Evolutionary conservation across 257 asterid genomes (phyloP), one percentile per base, ranked within the genome.

Genomic region (Capsicum baccatum): DNA sequence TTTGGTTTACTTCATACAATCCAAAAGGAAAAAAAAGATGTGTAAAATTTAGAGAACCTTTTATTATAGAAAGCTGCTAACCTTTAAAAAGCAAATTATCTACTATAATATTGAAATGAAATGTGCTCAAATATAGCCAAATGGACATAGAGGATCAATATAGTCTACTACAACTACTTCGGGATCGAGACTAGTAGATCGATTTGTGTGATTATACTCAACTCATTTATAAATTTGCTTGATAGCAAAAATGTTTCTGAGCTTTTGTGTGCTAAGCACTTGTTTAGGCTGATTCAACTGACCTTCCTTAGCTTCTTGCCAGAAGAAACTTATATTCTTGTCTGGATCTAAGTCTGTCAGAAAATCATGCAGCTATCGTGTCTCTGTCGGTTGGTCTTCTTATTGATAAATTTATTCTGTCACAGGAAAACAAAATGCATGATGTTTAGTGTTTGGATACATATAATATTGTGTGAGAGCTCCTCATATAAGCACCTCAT

Each of bases 401-500:
- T 6, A 35, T 64, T 12, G 73, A 66, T 66, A 66, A 66, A 66
- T 66, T 10, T 66, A 33, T 5, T 66, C 48, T 33, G 5, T 66
- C 33, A 35, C 16, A 13, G 47, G 73, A n/a, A 13, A 12, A 33
- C 73, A 66, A 33, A 80, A 52, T 69, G 62, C 16, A 68, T 81
- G 11, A 73, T 19, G 39, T n/a, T 48, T 64, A 26, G n/a, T 15
- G 39, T 5, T 82, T 17, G 6, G 79, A 48, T 83, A 26, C 21
- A 48, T 74, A 35, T 69, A 35, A 57, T 55, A 66, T 68, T 33
- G 37, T 64, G 55, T 66, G 69, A 68, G 64, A 26, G 19, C 35
- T 69, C 57, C 42, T 58, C n/a, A 69, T 80, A 47, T 64, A 39
- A 74, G 81, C 71, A 68, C 84, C 79, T 6, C 21, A 70, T 87